These are phyloP conservation scores for Lactifluus subvellereus DNA, from an alignment of 768 basidiomycete species.

Conservation along the genomic window DNA sequence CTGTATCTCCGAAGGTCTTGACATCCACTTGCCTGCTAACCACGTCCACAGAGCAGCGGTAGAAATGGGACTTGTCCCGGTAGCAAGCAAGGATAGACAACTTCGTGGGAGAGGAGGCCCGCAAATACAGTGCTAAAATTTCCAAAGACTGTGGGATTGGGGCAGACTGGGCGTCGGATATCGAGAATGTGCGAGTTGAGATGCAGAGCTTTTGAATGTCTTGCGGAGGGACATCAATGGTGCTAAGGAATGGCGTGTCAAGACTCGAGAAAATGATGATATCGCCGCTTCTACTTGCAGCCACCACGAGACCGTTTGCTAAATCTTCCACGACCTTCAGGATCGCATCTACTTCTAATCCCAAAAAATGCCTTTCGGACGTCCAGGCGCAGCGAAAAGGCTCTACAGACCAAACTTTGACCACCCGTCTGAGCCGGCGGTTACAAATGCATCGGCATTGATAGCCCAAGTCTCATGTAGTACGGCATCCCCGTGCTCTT, in stretches of 20 bases:
- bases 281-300: conserved; percentile 51
- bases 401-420: conserved; percentile 71
- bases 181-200: neutral
- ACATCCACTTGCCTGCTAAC: conserved; percentile 29
- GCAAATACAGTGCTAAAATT: conserved; percentile 12
- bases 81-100: conserved; percentile 47
- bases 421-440: conserved; percentile 56
- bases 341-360: conserved; percentile 44
- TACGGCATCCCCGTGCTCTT: conserved; percentile 61
- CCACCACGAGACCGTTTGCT: conserved; percentile 41
- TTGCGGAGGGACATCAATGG: too few relatives aligned
- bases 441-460: conserved; percentile 37
- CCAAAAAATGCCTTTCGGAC: conserved; percentile 36
- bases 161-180: neutral
- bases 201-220: conserved; percentile 8
- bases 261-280: conserved; percentile 52
- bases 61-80: conserved; percentile 45
- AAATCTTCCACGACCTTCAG: conserved; percentile 44
- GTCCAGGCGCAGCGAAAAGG: conserved; percentile 57
- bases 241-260: too few relatives aligned
- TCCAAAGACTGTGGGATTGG: neutral
- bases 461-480: conserved; percentile 49
- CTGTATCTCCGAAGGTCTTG: conserved; percentile 46
- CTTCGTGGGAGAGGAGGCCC: conserved; percentile 1
- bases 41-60: conserved; percentile 41